Percentiles rank a stretch among this genome's conserved stretches.
phyloP scores from a whole-genome alignment of 2,329 filamentous ascomycete species.

The Penicillium sp. region DNA sequence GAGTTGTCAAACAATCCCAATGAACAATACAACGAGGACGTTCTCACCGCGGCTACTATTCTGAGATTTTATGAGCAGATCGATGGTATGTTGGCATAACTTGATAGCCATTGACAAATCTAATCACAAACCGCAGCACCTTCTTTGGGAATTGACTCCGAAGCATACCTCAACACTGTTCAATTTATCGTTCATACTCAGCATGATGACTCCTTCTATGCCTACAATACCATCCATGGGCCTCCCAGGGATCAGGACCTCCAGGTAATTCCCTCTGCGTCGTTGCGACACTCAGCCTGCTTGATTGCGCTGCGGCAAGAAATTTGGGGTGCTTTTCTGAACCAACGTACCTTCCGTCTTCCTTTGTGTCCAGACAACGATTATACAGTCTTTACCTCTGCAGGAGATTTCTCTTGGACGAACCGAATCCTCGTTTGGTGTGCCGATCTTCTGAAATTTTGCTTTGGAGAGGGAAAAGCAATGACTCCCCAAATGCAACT shows the following conservation, averaged over 20 bases:
- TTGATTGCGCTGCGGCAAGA: constrained; percentile 51
- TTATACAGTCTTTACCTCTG: constrained; percentile 51
- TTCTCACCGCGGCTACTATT: constrained; percentile 59
- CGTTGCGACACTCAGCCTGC: constrained; percentile 41
- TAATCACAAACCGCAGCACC: constrained; percentile 24
- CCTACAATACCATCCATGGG: constrained; percentile 16
- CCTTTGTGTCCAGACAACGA: constrained; percentile 54
- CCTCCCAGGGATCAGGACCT: constrained; percentile 11
- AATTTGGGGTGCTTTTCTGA: constrained; percentile 47
- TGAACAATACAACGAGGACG: constrained; percentile 51
- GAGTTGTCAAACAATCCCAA: constrained; percentile 34
- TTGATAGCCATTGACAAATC: constrained; percentile 45
- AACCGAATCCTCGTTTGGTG: constrained; percentile 63
- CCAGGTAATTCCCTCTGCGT: constrained; percentile 23
- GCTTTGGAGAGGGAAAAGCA: constrained; percentile 45
- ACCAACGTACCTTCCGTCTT: constrained; percentile 52
- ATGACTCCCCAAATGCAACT: constrained; percentile 40
- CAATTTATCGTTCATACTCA: constrained; percentile 18
- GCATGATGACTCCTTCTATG: constrained; percentile 13
- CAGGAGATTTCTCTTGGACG: constrained; percentile 59
- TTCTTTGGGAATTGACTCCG: constrained; percentile 11
- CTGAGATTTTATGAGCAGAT: constrained; percentile 61
- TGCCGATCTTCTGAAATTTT: constrained; percentile 64
- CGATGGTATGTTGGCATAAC: constrained; percentile 45
- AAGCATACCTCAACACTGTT: constrained; percentile 15